Conservation (phyloP, 441 rosid species). For the Jatropha multifida region DNA sequence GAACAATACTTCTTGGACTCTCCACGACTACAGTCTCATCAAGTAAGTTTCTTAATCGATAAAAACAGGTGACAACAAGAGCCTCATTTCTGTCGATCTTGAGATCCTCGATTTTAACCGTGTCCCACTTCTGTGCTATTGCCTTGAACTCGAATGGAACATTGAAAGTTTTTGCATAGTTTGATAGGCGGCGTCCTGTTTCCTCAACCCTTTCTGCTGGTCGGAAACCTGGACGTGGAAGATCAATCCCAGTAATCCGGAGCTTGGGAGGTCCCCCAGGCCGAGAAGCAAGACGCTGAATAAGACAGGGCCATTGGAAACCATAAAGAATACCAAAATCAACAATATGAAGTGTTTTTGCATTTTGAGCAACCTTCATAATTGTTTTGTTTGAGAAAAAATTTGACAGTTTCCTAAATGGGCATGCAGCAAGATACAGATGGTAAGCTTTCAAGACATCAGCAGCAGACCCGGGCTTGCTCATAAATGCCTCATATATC, state of each 20-base stretch:
- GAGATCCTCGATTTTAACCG: conserved; percentile 59
- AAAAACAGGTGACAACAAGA: conserved; percentile 61
- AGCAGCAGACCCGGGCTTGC: conserved; percentile 52
- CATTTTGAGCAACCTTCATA: conserved; percentile 36
- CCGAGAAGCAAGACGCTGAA: conserved; percentile 43
- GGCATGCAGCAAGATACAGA: conserved; percentile 38
- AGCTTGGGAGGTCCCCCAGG: conserved; percentile 57
- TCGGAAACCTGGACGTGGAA: conserved; percentile 59
- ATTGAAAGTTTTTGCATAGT: conserved; percentile 45
- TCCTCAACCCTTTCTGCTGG: conserved; percentile 67
- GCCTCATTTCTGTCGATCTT: conserved; percentile 60
- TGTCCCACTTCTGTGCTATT: conserved; percentile 64
- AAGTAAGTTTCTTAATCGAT: conserved; percentile 56
- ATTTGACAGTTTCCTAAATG: conserved; percentile 38
- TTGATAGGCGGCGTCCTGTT: conserved; percentile 57
- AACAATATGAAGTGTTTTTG: conserved; percentile 45
- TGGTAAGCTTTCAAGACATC: conserved; percentile 74
- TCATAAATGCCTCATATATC: conserved; percentile 42
- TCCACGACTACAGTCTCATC: conserved; percentile 73
- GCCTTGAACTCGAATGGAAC: conserved; percentile 62
- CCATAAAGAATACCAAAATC: conserved; percentile 80
- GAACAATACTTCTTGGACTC: conserved; percentile 65
- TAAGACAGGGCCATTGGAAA: conserved; percentile 63
- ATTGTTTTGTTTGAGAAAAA: conserved; percentile 43
- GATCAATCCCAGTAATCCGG: conserved; percentile 62